A percentile compares a stretch with the other conserved stretches of the same genome.
These are phyloP conservation scores for Suillus placidus DNA, from an alignment of 768 basidiomycete genomes.

Conservation along the genomic window DNA sequence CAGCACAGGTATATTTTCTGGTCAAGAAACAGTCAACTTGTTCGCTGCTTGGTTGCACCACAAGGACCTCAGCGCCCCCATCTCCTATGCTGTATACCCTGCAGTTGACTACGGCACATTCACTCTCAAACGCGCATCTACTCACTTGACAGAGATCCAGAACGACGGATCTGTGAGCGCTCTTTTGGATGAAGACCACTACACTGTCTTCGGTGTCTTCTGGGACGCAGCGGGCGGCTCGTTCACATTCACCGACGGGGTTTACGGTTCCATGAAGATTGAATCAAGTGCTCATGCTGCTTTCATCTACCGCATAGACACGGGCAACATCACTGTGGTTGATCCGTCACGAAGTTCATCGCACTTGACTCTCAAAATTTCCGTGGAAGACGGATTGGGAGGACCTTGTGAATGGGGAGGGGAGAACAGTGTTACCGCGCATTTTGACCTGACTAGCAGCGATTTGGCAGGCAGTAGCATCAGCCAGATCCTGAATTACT, in stretches of 20 bases:
- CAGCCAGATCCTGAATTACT: conserved; percentile 19
- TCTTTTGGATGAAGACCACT: conserved; percentile 45
- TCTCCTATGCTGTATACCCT: conserved; percentile 61
- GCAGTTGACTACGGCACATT: conserved; percentile 46
- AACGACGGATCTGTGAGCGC: conserved; percentile 56
- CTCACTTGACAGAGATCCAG: conserved; percentile 40
- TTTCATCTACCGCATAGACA: conserved; percentile 47
- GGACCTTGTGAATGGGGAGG: conserved; percentile 21
- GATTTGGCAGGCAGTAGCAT: conserved; percentile 56
- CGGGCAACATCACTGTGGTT: conserved; percentile 54
- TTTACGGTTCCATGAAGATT: conserved; percentile 34
- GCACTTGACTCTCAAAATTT: conserved; percentile 41
- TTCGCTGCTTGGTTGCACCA: conserved; percentile 65
- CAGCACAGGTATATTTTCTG: conserved; percentile 62
- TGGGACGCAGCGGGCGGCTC: conserved; percentile 55
- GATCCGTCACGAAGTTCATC: conserved; percentile 63
- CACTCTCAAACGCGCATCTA: conserved; percentile 35
- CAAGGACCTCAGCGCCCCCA: conserved; percentile 38
- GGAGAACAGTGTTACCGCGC: conserved; percentile 28
- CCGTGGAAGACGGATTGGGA: conserved; percentile 21
- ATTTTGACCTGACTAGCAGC: conserved; percentile 46
- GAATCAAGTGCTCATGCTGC: conserved; percentile 44
- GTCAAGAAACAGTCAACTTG: conserved; percentile 58
- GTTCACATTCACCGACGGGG: conserved; percentile 36
- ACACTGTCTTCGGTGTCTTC: conserved; percentile 53